These are phyloP conservation scores for Tothia fuscella DNA, from an alignment of 2,329 filamentous ascomycete genomes.

Conservation along the genomic window DNA sequence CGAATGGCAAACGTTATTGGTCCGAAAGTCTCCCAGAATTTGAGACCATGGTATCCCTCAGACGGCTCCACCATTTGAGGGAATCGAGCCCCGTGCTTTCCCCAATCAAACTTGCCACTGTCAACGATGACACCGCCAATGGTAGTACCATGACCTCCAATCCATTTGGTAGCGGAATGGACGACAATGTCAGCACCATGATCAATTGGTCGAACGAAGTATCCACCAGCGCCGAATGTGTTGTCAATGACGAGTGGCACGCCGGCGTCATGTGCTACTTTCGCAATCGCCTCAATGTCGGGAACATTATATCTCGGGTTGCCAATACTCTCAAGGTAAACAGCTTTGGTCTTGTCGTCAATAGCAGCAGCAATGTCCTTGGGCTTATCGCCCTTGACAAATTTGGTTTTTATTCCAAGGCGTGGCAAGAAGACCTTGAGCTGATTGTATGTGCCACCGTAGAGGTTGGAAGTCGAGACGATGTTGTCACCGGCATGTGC, in stretches of 20 bases:
- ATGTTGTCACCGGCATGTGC: constrained; percentile 87
- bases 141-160: constrained; percentile 88
- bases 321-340: constrained; percentile 86
- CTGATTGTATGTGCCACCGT: constrained; percentile 92
- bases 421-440: constrained; percentile 82
- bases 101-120: constrained; percentile 90
- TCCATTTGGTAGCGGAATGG: constrained; percentile 94
- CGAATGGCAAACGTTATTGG: constrained; percentile 71
- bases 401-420: constrained; percentile 81
- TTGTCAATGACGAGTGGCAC: constrained; percentile 61
- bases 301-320: constrained; percentile 92
- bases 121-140: constrained; percentile 80
- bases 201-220: constrained; percentile 74
- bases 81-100: constrained; percentile 69
- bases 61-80: constrained; percentile 85
- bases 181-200: constrained; percentile 90
- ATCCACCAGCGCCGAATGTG: constrained; percentile 89
- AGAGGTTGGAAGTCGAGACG: constrained; percentile 77
- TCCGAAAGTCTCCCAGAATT: constrained; percentile 90
- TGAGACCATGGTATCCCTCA: constrained; percentile 82
- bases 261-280: constrained; percentile 58
- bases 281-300: constrained; percentile 76
- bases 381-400: constrained; percentile 67
- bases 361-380: constrained; percentile 72
- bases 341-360: constrained; percentile 84